These are phyloP conservation scores for Phytophthora pseudosyringae DNA, from an alignment of 352 stramenopile genomes.

Conservation along the genomic window DNA sequence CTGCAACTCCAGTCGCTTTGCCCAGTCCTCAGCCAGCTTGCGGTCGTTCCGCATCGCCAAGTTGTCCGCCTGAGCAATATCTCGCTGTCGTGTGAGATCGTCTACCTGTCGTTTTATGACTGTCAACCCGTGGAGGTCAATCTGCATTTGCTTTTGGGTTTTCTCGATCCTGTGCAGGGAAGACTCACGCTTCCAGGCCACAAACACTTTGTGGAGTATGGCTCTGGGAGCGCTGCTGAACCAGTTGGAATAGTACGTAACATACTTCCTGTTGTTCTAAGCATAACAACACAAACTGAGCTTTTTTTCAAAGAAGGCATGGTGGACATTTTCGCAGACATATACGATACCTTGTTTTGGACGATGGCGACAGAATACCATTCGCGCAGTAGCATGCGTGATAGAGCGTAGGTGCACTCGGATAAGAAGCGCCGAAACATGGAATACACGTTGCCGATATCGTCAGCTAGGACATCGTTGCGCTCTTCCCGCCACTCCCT, in stretches of 20 bases:
- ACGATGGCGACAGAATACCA: conserved; percentile 69
- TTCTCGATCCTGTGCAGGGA: conserved; percentile 37
- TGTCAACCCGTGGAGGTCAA: conserved; percentile 42
- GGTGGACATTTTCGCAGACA: too few relatives aligned
- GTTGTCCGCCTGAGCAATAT: conserved; percentile 58
- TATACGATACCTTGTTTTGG: conserved; percentile 60
- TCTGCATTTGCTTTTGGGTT: conserved; percentile 45
- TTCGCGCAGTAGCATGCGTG: conserved; percentile 64
- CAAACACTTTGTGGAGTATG: conserved; percentile 60
- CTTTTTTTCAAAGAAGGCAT: neutral
- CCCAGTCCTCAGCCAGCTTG: conserved; percentile 61
- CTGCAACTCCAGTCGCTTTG: conserved; percentile 52
- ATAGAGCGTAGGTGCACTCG: conserved; percentile 50
- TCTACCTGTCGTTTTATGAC: conserved; percentile 60
- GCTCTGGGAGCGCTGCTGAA: conserved; percentile 63
- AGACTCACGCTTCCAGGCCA: conserved; percentile 54
- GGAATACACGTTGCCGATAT: conserved; percentile 64
- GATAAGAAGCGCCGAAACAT: conserved; percentile 61
- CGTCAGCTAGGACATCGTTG: conserved; percentile 60
- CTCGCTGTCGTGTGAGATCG: conserved; percentile 53
- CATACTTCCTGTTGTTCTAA: conserved; percentile 77
- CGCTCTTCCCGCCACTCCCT: conserved; percentile 52
- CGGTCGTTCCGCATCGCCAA: conserved; percentile 64
- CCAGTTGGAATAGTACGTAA: conserved; percentile 76
- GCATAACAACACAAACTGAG: neutral